Base-by-base conservation (phyloP, 805 yeast species). In the Candida pseudoglaebosa region DNA sequence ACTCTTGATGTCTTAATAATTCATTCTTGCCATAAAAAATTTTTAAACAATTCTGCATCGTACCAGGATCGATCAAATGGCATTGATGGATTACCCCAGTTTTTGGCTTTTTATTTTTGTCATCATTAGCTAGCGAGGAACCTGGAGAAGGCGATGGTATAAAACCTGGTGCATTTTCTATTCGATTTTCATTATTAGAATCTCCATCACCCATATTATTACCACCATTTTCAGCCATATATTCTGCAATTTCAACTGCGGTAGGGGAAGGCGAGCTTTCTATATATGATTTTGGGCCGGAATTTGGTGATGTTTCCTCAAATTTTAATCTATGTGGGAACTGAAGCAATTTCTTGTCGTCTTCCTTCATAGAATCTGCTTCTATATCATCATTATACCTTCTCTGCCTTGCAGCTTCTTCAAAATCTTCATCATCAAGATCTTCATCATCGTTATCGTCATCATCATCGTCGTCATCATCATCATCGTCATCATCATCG, bases 11-110 rank as follows among this genome's bases (percentile, higher is more conserved):
- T 40, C 73, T 49, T 28, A 65, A 53, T 33, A 68, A 53, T 45
- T 67, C 73, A 43, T 66, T 67, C 40, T 64, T 67, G 12, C 73
- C 73, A 43, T 68, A 66, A 36, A 68, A 68, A 1, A 67, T 60
- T 48, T 67, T 67, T 24, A 58, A 47, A 42, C 73, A 68, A 22
- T 63, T 59, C 21, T 51, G 46, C 17, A 48, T 40, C 3, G 62
- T 52, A 4, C 40, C 39, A 4, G 72, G 69, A 42, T 66, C 71
- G 5, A 50, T 46, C 22, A 64, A 51, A 43, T 62, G 66, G 44
- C 73, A 68, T 46, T 67, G 72, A 43, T 68, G 73, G n/a, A 62
- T 61, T 0, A 54, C 63, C 9, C 61, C 61, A 13, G 41, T 26
- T 37, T 42, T 44, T 4, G 14, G 2, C 15, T 26, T 30, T 32